Evolutionary conservation across 176 grass and related monocot species (phyloP).

Genomic region (Triticum aestivum): DNA sequence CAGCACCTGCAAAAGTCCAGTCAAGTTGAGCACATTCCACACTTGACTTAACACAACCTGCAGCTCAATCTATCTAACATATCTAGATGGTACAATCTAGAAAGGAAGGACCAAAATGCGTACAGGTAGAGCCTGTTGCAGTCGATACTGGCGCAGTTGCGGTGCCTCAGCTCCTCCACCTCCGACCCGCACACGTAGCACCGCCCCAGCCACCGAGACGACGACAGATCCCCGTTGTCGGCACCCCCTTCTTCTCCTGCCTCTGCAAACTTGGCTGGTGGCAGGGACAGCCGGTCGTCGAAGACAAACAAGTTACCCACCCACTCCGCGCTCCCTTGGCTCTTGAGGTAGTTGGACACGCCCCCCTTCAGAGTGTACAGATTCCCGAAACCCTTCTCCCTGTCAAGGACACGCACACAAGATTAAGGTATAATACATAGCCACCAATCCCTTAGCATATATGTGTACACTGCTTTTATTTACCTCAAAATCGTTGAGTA

Average conservation of each 20-base stretch:
- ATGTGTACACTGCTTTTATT: background rate
- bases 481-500: slow-evolving; percentile 96
- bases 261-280: slow-evolving; percentile 48
- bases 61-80: background rate
- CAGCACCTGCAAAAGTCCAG: slow-evolving; percentile 72
- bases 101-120: background rate
- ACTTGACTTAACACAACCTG: background rate
- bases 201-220: slow-evolving; percentile 37
- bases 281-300: slow-evolving; percentile 73
- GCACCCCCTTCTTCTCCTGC: background rate
- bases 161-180: slow-evolving; percentile 70
- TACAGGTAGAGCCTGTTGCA: slow-evolving; percentile 94
- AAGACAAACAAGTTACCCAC: slow-evolving; percentile 93
- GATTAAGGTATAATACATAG: background rate
- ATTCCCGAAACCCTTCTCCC: slow-evolving; percentile 75
- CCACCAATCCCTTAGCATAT: background rate
- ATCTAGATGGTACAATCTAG: too few relatives aligned
- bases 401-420: background rate
- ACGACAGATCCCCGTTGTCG: background rate
- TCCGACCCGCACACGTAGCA: slow-evolving; percentile 72
- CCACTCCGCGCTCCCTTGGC: slow-evolving; percentile 63
- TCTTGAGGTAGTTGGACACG: slow-evolving; percentile 90
- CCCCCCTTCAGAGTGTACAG: slow-evolving; percentile 85
- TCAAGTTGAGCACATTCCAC: background rate
- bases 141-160: slow-evolving; percentile 88